Conservation (phyloP, 164 flowering plant genomes). For the Platanus orientalis region DNA sequence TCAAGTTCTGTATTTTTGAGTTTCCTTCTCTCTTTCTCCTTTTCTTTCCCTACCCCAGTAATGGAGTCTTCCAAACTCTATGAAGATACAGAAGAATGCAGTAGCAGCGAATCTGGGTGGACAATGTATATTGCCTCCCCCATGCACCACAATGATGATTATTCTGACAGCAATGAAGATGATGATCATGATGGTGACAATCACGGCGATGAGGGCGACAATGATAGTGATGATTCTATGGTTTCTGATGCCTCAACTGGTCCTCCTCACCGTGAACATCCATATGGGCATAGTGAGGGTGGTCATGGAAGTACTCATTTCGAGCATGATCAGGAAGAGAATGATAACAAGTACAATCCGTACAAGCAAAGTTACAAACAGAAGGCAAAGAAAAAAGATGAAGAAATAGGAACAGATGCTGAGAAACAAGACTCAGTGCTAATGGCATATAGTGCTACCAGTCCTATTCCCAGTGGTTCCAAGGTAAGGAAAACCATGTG, state of each 20-base stretch:
- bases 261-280: too few species aligned
- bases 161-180: conserved; percentile 12
- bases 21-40: not conserved
- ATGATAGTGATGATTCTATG: conserved; percentile 71
- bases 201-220: not conserved
- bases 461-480: conserved; percentile 23
- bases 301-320: conserved; percentile 2
- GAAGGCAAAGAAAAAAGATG: conserved; percentile 25
- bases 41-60: not conserved
- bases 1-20: not conserved
- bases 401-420: conserved; percentile 9
- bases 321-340: conserved; percentile 18
- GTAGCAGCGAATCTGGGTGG: conserved; percentile 46
- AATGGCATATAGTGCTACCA: conserved; percentile 16
- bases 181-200: not conserved
- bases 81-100: conserved; percentile 29
- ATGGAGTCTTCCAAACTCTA: conserved; percentile 30
- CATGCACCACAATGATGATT: conserved; percentile 31
- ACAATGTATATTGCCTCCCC: conserved; percentile 65
- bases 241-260: conserved; percentile 87
- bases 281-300: conserved; percentile 15
- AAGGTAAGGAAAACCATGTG: conserved; percentile 33
- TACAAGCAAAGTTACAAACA: conserved; percentile 22
- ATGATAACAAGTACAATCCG: conserved; percentile 10
- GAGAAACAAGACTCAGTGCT: conserved; percentile 12